Evolutionary conservation across 108 stramenopile species (phyloP).

Genomic region (Nitzschia palea): DNA sequence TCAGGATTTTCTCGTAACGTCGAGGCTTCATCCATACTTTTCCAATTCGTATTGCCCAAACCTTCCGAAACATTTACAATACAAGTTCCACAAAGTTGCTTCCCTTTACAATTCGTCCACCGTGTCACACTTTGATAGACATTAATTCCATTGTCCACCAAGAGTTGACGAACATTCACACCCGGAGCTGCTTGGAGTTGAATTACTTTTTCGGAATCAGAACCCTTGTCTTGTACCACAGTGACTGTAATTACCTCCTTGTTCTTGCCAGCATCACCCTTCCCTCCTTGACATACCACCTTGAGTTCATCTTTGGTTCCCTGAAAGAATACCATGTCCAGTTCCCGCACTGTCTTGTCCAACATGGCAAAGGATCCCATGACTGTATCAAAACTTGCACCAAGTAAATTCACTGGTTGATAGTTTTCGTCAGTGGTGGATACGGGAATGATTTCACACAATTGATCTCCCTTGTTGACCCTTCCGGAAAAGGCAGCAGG

Average conservation of each 20-base stretch:
- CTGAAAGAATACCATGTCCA: slow-evolving; percentile 89
- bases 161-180: slow-evolving; percentile 74
- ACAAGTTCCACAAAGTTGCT: slow-evolving; percentile 96
- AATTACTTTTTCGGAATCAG: slow-evolving; percentile 42
- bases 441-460: slow-evolving; percentile 74
- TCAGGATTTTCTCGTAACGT: slow-evolving; percentile 92
- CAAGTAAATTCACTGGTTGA: slow-evolving; percentile 53
- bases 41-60: slow-evolving; percentile 67
- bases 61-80: slow-evolving; percentile 90
- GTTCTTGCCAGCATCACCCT: neutral
- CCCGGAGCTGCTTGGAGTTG: slow-evolving; percentile 60
- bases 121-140: slow-evolving; percentile 92
- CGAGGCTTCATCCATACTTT: slow-evolving; percentile 87
- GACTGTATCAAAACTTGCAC: slow-evolving; percentile 85
- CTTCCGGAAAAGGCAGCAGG: slow-evolving; percentile 65
- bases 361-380: slow-evolving; percentile 81
- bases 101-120: slow-evolving; percentile 96
- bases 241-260: slow-evolving; percentile 70
- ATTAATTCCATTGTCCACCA: slow-evolving; percentile 90
- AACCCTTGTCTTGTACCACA: slow-evolving; percentile 78
- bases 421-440: neutral
- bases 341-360: slow-evolving; percentile 54
- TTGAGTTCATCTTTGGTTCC: slow-evolving; percentile 89
- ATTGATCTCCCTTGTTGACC: slow-evolving; percentile 77
- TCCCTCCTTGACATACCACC: slow-evolving; percentile 47